Base-by-base conservation (phyloP, 169 alveolate genomes). In the Cryptosporidium ryanae region DNA sequence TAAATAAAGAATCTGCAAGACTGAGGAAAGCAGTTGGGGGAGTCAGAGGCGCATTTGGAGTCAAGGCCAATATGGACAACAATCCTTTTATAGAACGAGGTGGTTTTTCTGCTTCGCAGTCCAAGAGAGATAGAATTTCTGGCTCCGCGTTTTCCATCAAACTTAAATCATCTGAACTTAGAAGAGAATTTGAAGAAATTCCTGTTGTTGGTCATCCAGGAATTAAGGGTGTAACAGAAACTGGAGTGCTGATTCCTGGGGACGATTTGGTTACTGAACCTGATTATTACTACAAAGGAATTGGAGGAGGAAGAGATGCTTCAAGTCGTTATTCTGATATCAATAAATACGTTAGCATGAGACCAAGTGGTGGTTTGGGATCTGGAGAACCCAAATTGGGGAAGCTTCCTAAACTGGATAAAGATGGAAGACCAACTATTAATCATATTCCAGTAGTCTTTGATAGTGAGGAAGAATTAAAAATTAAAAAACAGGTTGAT, bases 311-410 rank as follows among this genome's bases (percentile, higher is more conserved):
- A 7, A 43, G 15, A 0, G 38, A 17, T 12, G 49, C n/a, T 6
- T 10, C 1, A 6, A 10, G 0, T 10, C 46, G 13, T 38, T 38
- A 38, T 38, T 38, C 46, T 38, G 1, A 1, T 38, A 6, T 38
- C 3, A 32, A 68, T 43, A 68, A 52, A 10, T 76, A 76, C 29
- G 43, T 76, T 23, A 70, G 59, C 38, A 59, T 61, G 64, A 76
- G 57, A 38, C 87, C 87, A 7, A 38, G 46, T 27, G 59, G 46
- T 21, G 87, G 87, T 18, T 27, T 31, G 6, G 87, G 87, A 13
- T 21, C 76, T 8, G 87, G 87, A 2, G 25, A 32, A n/a, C 87
- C 87, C n/a, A 76, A 23, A n/a, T 61, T 65, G 38, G 87, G 87
- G 25, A 55, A 38, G 31, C 23, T 23, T 17, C 76, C 18, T 13